Base-by-base conservation (phyloP, 179 eudicot species). In the Drosera spatulata region DNA sequence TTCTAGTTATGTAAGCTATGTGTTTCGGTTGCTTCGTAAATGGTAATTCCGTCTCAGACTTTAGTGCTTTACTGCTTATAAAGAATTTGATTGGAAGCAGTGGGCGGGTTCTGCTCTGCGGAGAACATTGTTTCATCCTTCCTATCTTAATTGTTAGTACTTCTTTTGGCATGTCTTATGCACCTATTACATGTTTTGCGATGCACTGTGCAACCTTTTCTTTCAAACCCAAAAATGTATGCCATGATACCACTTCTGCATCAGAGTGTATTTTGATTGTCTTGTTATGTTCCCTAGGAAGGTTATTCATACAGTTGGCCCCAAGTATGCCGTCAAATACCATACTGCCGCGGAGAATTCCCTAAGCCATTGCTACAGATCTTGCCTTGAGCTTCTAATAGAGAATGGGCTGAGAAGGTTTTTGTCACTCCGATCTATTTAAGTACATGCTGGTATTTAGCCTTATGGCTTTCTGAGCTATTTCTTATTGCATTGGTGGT, bases 321-420 rank as follows among this genome's bases (percentile, higher is more conserved):
- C 99, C 33, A 93, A 93, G 86, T 93, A 93, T 79, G 99, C 99
- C 47, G 85, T 86, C 67, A 93, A 93, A 69, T 93, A 93, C 77
- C 99, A 93, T 82, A 89, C 99, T 48, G 99, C 99, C 51, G 99
- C 97, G 7, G 99, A 93, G 80, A 93, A 90, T 82, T 88, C 99
- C 61, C 75, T 93, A 66, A 90, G 97, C 76, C 97, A 93, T 73
- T 89, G 97, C 77, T 93, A 93, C 52, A 80, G 97, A 8, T 83
- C 95, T 57, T 89, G 95, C 81, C 87, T 93, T 66, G 99, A 89
- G 67, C 91, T 93, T 64, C 97, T 93, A 42, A 82, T 90, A 64
- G 99, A 93, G 67, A 77, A 83, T 71, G 82, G 82, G 55, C 82
- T 89, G 46, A 82, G 67, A 66, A 93, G 97, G 99, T 93, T 66